Evolutionary conservation across 2,329 filamentous ascomycete species (phyloP), one percentile per base, ranked within the genome.

Genomic region (Celoporthe dispersa): DNA sequence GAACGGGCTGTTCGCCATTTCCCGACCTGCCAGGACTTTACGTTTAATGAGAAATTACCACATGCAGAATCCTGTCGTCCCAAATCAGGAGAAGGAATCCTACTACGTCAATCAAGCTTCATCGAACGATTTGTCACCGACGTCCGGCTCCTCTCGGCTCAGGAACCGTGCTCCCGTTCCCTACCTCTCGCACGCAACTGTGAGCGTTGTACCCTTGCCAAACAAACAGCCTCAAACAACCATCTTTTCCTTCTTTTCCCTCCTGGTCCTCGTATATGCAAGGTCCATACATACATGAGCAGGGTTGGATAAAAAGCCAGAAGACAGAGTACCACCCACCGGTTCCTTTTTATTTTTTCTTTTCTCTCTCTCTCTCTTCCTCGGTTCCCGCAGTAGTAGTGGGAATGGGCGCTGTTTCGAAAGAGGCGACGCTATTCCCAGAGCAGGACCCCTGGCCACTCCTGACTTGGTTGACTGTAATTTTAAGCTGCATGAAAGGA

Each of bases 401-500:
- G 28, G 57, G 57, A 60, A 60, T 33, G 57, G 57, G 57, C 33
- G 31, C 33, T 60, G 57, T 60, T 60, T 60, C 57, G 57, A 37
- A 60, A 35, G 7, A 60, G 57, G 57, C 33, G 57, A 60, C 57
- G 33, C 57, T 60, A n/a, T 35, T 37, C 57, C 57, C 33, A 37
- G 57, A 60, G 16, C 22, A 31, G 55, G 57, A 37, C 57, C 57
- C 57, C 57, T 60, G 31, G 33, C 22, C 57, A n/a, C 22, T 60
- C 57, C 57, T 60, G 57, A 33, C 16, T 2, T 60, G 33, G 44
- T 19, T 37, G 8, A 1, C 2, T 60, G 57, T 60, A 60, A 60
- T 60, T 37, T 60, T n/a, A 35, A 33, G 19, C 57, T 60, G 57
- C 57, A 60, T 60, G 9, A 37, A 60, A 60, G 31, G 57, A 60